Evolutionary conservation across 2,329 filamentous ascomycete genomes (phyloP), one percentile per base, ranked within the genome.

Genomic region (Aureobasidium sp.): DNA sequence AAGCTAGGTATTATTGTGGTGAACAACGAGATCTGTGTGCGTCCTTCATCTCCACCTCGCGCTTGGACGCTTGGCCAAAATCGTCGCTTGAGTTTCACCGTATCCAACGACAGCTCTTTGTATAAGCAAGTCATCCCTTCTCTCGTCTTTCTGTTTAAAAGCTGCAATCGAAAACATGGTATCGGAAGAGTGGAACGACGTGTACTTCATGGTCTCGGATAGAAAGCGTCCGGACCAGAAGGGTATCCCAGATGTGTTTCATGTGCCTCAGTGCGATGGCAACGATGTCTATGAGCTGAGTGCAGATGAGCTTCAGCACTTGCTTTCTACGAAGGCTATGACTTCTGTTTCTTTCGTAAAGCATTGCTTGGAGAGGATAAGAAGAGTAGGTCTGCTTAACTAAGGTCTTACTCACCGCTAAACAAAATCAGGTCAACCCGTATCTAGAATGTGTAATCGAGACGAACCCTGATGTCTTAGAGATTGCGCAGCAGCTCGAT

Each of bases 401-500:
- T 12, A 26, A 34, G 24, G 41, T 13, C 17, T 6, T 46, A 37
- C 34, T 41, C 24, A 20, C 15, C n/a, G 39, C 47, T 52, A 20
- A 51, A 20, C 27, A 43, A 17, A 7, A 20, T 26, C 43, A 63
- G 62, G 48, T 61, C 15, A 64, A 64, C 20, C 57, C 59, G 7
- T 64, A 64, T 29, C 36, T 64, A 10, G 62, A 64, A 46, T 61
- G 57, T 27, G 36, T 64, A 13, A 64, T 64, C 15, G 62, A 64
- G 39, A 56, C 52, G 5, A 64, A 64, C 34, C 57, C 62, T 6
- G 62, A 61, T 51, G 62, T 57, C 15, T 6, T 78, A 15, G 68
- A 69, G 41, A 71, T 69, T 62, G 77, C 77, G 12, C 70, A 68
- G 41, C 65, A 68, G n/a, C 68, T 79, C 20, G 76, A 78, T 56